These are phyloP conservation scores for Trichoderma endophyticum DNA, from an alignment of 2,329 filamentous ascomycete genomes.

Conservation along the genomic window DNA sequence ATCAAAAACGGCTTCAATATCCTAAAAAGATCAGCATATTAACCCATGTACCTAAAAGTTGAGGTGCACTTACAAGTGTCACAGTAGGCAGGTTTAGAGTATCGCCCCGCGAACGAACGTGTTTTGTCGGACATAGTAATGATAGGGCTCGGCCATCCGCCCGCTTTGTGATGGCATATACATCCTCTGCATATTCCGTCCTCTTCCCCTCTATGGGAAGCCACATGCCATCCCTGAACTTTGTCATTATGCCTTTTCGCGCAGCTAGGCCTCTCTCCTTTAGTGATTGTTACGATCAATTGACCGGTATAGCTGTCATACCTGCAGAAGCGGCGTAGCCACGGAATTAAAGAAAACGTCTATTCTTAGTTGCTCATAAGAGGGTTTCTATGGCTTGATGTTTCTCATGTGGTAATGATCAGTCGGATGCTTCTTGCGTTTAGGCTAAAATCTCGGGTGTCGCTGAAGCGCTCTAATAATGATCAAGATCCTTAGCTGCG, in stretches of 20 bases:
- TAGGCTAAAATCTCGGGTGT: background rate
- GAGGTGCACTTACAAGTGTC: constrained; percentile 31
- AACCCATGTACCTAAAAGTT: background rate
- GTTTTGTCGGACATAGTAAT: constrained; percentile 54
- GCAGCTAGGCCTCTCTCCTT: background rate
- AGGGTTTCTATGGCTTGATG: background rate
- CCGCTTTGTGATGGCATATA: constrained; percentile 48
- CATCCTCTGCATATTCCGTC: constrained; percentile 64
- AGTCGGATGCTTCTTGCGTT: background rate
- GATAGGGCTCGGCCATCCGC: constrained; percentile 46
- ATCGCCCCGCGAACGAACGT: constrained; percentile 52
- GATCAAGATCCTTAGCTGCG: background rate
- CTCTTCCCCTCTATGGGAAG: constrained; percentile 57
- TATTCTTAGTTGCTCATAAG: background rate
- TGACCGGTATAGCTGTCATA: background rate
- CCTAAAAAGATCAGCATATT: background rate
- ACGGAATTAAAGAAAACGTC: background rate
- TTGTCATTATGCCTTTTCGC: constrained; percentile 25
- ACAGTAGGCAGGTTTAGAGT: constrained; percentile 55
- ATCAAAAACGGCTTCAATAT: constrained; percentile 37
- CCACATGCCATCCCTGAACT: constrained; percentile 53
- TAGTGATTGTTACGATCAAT: background rate
- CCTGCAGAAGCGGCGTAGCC: background rate
- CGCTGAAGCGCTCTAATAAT: background rate
- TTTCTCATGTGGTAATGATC: background rate